Evolutionary conservation across 306 rosid genomes (phyloP), one percentile per base, ranked within the genome.

Genomic region (Mimosa bimucronata): DNA sequence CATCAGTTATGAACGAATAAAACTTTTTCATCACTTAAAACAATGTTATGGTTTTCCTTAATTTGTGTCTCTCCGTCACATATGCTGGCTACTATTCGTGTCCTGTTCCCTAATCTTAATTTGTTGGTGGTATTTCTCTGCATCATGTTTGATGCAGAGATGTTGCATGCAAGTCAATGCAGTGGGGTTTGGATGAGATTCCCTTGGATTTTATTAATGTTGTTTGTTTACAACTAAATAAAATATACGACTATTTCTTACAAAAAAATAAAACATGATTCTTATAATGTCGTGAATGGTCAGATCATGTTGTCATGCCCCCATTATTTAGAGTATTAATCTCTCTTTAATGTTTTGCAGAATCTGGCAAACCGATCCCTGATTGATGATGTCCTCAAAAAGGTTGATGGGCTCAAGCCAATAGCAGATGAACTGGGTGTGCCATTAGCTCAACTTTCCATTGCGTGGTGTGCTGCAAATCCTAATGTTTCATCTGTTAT

Each of bases 381-480:
- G 83, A 90, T 89, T 60, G 97, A 91, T 75, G 99, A 95, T 1
- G 97, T 91, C 82, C 91, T 95, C 75, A 83, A 4, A 83, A 95
- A 95, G 88, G 99, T 95, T 48, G 89, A 93, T 72, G 92, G 91
- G 70, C 83, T 95, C 73, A 93, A 93, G 86, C 99, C 98, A 62
- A 95, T 95, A 81, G 99, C 99, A 5, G 99, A 92, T 80, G 99
- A 95, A 81, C 83, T 95, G 30, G 97, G 94, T 5, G 98, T 93
- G 81, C 93, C 98, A 2, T 79, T 95, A 64, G 68, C 99, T 19
- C 99, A 95, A 81, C 96, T 95, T 67, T 90, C 97, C 55, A 93
- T 95, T 81, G 98, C 98, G 0, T 95, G 99, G 99, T 95, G 99
- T 72, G 98, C 99, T 45, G 85, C 96, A 13, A 95, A 95, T 88